These are phyloP conservation scores for Pachysolen tannophilus DNA, from an alignment of 805 yeast genomes.

Conservation along the genomic window DNA sequence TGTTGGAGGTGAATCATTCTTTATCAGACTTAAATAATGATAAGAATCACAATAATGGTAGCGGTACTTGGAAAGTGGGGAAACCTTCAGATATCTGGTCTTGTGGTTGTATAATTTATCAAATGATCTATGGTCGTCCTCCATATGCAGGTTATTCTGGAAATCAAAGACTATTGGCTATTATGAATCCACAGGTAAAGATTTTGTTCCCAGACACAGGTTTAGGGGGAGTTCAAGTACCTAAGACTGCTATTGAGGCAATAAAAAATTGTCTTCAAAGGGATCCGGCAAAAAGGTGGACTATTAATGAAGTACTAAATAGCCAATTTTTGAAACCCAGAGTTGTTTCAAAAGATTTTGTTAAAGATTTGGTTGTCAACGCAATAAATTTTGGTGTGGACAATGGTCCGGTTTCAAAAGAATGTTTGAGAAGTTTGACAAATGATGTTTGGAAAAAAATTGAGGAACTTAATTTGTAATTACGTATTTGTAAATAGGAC, in stretches of 20 bases:
- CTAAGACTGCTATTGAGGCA: conserved; percentile 58
- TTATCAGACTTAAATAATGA: conserved; percentile 12
- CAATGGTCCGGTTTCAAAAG: conserved; percentile 21
- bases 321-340: conserved; percentile 71
- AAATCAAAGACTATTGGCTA: conserved; percentile 71
- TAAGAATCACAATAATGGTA: conserved; percentile 19
- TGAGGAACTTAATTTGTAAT: conserved; percentile 24
- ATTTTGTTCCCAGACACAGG: conserved; percentile 60
- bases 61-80: conserved; percentile 72
- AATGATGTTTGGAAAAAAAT: conserved; percentile 54
- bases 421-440: conserved; percentile 35
- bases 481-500: no score
- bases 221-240: conserved; percentile 54
- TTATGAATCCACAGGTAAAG: conserved; percentile 74
- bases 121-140: conserved; percentile 89
- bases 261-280: conserved; percentile 66
- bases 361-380: conserved; percentile 64
- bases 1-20: conserved; percentile 47
- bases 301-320: conserved; percentile 50
- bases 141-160: conserved; percentile 82
- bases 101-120: conserved; percentile 92
- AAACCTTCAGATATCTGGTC: conserved; percentile 97
- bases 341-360: conserved; percentile 56
- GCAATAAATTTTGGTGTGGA: conserved; percentile 66
- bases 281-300: conserved; percentile 61